A percentile compares a stretch with the other conserved stretches of the same genome.
These are phyloP conservation scores for Backusella luteola DNA, from an alignment of 192 early-diverging fungal genomes.

Conservation along the genomic window DNA sequence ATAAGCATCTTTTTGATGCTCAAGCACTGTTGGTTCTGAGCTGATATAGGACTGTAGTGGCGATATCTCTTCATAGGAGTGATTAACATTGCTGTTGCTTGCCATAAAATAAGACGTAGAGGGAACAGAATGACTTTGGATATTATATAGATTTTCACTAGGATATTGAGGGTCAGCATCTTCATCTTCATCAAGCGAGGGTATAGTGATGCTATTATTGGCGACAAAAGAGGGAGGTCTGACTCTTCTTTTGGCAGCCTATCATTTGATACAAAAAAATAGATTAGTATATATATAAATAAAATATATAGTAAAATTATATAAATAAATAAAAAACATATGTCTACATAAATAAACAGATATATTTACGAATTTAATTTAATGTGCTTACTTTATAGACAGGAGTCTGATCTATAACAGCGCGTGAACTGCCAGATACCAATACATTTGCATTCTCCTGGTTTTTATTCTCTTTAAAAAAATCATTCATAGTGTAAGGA, in stretches of 20 bases:
- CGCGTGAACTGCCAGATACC: constrained; percentile 23
- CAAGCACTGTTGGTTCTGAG: not conserved
- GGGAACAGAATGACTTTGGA: constrained; percentile 7
- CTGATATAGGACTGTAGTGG: not conserved
- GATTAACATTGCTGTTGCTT: not conserved
- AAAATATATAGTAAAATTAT: not conserved
- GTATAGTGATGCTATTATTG: constrained; percentile 27
- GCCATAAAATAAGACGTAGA: constrained; percentile 3
- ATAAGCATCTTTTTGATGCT: not conserved
- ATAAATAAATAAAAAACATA: not conserved
- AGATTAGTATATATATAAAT: not conserved
- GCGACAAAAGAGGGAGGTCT: constrained; percentile 1
- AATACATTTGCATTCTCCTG: constrained; percentile 10
- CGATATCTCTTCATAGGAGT: not conserved
- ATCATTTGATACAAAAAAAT: constrained; percentile 1
- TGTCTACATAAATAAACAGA: not conserved
- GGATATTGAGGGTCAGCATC: not conserved
- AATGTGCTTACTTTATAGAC: not conserved
- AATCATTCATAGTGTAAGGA: constrained; percentile 31
- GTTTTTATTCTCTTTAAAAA: constrained; percentile 14
- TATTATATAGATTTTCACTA: not conserved
- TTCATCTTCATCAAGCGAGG: constrained; percentile 19
- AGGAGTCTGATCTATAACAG: constrained; percentile 6
- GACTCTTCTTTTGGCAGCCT: constrained; percentile 16
- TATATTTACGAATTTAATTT: not conserved